Conservation (phyloP, 148 eudicot genomes). For the Diospyros lotus region DNA sequence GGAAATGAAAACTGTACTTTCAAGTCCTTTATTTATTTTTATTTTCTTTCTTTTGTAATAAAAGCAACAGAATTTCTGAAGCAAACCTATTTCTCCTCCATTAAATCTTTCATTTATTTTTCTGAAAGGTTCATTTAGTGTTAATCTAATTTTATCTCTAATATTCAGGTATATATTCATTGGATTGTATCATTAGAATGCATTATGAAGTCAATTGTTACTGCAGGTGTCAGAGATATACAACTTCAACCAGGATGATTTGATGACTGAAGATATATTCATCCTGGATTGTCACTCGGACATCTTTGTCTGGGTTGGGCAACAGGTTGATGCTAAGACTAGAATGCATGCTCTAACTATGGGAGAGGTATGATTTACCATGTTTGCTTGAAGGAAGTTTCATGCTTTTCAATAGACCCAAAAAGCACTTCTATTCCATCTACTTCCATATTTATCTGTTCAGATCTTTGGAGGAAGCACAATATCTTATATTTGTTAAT, state of each 20-base stretch:
- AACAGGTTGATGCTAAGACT: conserved; percentile 69
- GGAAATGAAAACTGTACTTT: not conserved
- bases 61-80: not conserved
- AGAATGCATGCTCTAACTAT: conserved; percentile 59
- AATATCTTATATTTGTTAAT: not conserved
- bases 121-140: too few relatives aligned
- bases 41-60: not conserved
- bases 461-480: not conserved
- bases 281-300: conserved; percentile 83
- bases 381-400: conserved; percentile 9
- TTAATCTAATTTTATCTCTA: not conserved
- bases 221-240: conserved; percentile 76
- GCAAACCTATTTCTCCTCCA: not conserved
- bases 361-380: conserved; percentile 60
- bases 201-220: conserved; percentile 8
- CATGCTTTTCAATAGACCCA: not conserved
- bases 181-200: not conserved
- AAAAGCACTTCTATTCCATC: not conserved
- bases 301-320: conserved; percentile 93
- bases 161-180: not conserved
- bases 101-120: too few relatives aligned
- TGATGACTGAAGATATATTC: conserved; percentile 91
- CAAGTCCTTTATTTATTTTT: not conserved
- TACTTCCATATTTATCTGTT: not conserved
- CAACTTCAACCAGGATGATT: conserved; percentile 90